Conservation (phyloP, 2,329 filamentous ascomycete genomes). For the Whalleya microplaca region DNA sequence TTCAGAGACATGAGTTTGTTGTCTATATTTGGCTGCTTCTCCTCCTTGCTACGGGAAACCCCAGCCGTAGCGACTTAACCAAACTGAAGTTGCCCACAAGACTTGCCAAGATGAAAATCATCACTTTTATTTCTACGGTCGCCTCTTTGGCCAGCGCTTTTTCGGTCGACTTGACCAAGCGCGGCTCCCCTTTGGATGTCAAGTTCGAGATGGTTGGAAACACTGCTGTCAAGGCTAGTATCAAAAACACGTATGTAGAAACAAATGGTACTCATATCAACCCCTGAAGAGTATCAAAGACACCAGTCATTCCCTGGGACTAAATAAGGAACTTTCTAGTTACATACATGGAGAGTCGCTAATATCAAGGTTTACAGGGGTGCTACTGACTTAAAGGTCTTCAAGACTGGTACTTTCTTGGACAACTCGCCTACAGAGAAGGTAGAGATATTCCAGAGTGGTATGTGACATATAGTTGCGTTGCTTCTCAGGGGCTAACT, state of each 20-base stretch:
- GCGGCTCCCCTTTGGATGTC: constrained; percentile 47
- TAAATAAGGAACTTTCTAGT: not conserved
- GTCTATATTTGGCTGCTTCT: too few species aligned
- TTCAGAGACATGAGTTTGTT: too few species aligned
- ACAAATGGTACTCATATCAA: not conserved
- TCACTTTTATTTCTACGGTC: constrained; percentile 40
- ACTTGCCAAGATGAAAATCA: constrained; percentile 44
- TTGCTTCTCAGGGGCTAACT: not conserved
- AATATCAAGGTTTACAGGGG: constrained; percentile 32
- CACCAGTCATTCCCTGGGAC: not conserved
- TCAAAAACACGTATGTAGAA: constrained; percentile 50
- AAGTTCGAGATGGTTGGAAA: constrained; percentile 54
- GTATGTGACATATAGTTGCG: constrained; percentile 38
- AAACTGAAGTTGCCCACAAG: not conserved
- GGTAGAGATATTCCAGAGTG: constrained; percentile 51
- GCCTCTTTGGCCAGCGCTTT: constrained; percentile 42
- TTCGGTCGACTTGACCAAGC: constrained; percentile 37
- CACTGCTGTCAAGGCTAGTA: constrained; percentile 54
- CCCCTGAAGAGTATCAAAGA: not conserved
- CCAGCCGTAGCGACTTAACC: not conserved
- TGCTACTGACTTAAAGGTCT: constrained; percentile 50
- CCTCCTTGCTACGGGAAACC: too few species aligned
- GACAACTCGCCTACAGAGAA: constrained; percentile 57
- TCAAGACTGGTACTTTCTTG: constrained; percentile 58
- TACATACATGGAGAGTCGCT: not conserved